Evolutionary conservation across 371 early-diverging fungal species (phyloP).

Genomic region (Basidiobolus meristosporus): DNA sequence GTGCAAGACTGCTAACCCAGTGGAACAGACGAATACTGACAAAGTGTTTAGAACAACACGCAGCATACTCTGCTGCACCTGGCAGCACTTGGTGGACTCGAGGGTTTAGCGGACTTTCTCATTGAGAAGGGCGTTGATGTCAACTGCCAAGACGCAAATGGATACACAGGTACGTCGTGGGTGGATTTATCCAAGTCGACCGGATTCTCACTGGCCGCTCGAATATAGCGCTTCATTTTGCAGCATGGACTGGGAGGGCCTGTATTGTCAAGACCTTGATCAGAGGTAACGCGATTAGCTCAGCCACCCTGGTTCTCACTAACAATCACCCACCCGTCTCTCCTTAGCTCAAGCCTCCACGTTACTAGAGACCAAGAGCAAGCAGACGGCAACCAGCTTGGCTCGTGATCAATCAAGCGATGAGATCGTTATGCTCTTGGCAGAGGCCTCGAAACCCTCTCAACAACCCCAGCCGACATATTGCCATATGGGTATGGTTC

Average conservation of each 20-base stretch:
- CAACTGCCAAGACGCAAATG: slow-evolving; percentile 19
- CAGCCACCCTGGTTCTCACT: neutral
- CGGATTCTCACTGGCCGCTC: neutral
- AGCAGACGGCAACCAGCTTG: no score
- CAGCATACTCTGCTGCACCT: slow-evolving; percentile 24
- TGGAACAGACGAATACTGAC: no score
- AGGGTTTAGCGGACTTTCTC: slow-evolving; percentile 10
- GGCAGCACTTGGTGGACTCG: slow-evolving; percentile 20
- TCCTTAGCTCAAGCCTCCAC: no score
- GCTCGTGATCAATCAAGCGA: slow-evolving; percentile 1
- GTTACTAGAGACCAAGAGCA: no score
- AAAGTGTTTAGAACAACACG: slow-evolving; percentile 16
- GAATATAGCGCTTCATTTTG: slow-evolving; percentile 19
- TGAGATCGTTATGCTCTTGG: slow-evolving; percentile 2
- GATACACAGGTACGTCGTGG: slow-evolving; percentile 14
- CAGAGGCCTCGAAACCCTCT: no score
- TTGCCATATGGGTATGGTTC: no score
- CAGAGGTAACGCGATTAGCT: slow-evolving; percentile 2
- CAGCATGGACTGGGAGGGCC: slow-evolving; percentile 28
- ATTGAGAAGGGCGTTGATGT: slow-evolving; percentile 15
- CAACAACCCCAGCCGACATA: no score
- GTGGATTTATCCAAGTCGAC: neutral
- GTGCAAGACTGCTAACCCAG: no score
- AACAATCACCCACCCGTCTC: slow-evolving; percentile 4
- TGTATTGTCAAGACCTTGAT: slow-evolving; percentile 11